Base-by-base conservation (phyloP, 768 basidiomycete species). In the Hericium coralloides region DNA sequence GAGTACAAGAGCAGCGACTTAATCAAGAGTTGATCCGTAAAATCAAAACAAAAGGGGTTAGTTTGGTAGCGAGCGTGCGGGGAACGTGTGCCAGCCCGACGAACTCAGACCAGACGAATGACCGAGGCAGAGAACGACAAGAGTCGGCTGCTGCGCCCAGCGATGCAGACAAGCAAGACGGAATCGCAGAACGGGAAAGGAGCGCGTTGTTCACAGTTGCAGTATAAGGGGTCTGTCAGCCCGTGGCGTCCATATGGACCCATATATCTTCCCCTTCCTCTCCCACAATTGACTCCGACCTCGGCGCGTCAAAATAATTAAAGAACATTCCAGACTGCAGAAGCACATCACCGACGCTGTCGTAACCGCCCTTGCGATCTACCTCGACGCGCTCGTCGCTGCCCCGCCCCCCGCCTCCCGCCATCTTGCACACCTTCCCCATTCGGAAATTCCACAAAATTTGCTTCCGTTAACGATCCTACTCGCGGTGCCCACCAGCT, bases 381-480 rank as follows among this genome's bases (percentile, higher is more conserved):
- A 3, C 26, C 31, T 38, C 31, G 18, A 17, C 26, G 26, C 52
- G 14, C n/a, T n/a, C 38, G n/a, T 17, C 51, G 18, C 25, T 15
- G 18, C 49, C 25, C n/a, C 49, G 14, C 15, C 49, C 7, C 36
- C 20, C 26, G 26, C 20, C 52, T 3, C 23, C 23, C 20, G n/a
- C 43, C 53, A 43, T 36, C 53, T 43, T 54, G 20, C 26, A 43
- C 39, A 54, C 53, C 43, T 54, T 41, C 53, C 53, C 14, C 37
- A 10, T 54, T 43, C 22, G 38, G 53, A 12, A 41, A 23, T 22
- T 3, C n/a, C 22, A 4, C 14, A 38, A 31, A 6, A 36, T 52
- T 52, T 52, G 52, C 52, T 20, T 52, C 52, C 52, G 52, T 37
- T 38, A 12, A 6, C 52, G 49, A 17, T 45, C 43, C 22, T 22